Evolutionary conservation across 2,329 filamentous ascomycete species (phyloP), one percentile per base, ranked within the genome.

Genomic region (Neonectria hederae): DNA sequence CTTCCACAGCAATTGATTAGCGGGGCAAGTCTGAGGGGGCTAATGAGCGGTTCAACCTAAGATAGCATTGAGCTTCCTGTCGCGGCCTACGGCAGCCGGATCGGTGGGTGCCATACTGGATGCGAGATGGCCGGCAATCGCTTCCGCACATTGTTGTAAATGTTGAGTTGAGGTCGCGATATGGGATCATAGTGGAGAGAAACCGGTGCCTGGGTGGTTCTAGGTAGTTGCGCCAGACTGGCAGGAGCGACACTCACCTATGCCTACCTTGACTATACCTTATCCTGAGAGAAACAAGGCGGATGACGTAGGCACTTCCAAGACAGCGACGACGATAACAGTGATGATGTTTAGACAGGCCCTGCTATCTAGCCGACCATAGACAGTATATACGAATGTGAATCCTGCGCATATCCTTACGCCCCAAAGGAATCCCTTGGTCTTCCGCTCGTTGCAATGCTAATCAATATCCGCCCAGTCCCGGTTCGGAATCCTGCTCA

Each of bases 1-100:
- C 77, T 79, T 40, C 9, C 28, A 13, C 7, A 24, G 9, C n/a
- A 19, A 19, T 4, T 10, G 26, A 17, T 35, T n/a, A 48, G 35
- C 7, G 11, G 11, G 5, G 4, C 14, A 19, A 21, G 46, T 58
- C n/a, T 53, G 51, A 11, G 28, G 1, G 5, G 42, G 19, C 2
- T 38, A 14, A 35, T 10, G 22, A 5, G 22, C 1, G 9, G 19
- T 54, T 21, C 46, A 49, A 75, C 76, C 73, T 42, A 75, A 65
- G 3, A 76, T 64, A 4, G 60, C 52, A 19, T 63, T 67, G 19
- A 75, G 54, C 48, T 71, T 76, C 35, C 67, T 70, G n/a, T 73
- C 66, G 14, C 72, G 68, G 17, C 66, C 65, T 2, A 57, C 19
- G 14, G 54, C 55, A 11, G 54, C 63, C 40, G 63, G 55, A 54